Percentiles rank a stretch among this genome's conserved stretches.
Conservation (phyloP, 257 asterid genomes). For the Solanum etuberosum region DNA sequence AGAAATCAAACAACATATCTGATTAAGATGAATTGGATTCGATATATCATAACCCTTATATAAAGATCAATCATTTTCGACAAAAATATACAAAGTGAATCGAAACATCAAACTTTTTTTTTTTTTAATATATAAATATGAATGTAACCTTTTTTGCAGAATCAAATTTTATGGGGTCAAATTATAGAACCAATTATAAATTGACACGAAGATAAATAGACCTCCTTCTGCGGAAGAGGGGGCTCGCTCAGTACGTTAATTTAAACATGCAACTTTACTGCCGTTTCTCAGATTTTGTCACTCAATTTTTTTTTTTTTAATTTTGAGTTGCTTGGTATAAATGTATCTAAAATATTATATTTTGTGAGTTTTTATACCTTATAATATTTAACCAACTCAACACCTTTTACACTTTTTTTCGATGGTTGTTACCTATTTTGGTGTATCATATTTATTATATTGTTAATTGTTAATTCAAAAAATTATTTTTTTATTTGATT, state of each 20-base stretch:
- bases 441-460: not conserved
- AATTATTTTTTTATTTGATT: too few relatives aligned
- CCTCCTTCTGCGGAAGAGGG: not conserved
- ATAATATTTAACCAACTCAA: not conserved
- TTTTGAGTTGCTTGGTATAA: not conserved
- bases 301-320: too few relatives aligned
- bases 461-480: too few relatives aligned
- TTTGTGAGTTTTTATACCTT: not conserved
- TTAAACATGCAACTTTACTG: not conserved
- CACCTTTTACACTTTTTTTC: not conserved
- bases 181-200: not conserved
- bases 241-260: not conserved
- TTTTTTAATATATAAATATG: not conserved
- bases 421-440: not conserved
- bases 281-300: not conserved
- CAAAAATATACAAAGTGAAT: not conserved
- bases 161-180: not conserved
- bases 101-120: not conserved
- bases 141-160: not conserved
- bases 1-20: not conserved
- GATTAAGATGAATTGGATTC: not conserved
- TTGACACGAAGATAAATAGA: not conserved
- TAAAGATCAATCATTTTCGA: not conserved
- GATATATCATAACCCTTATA: not conserved
- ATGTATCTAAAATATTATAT: too few relatives aligned